These are phyloP conservation scores for Kurtzmaniella quercitrusa DNA, from an alignment of 1,139 yeast species.

Conservation along the genomic window DNA sequence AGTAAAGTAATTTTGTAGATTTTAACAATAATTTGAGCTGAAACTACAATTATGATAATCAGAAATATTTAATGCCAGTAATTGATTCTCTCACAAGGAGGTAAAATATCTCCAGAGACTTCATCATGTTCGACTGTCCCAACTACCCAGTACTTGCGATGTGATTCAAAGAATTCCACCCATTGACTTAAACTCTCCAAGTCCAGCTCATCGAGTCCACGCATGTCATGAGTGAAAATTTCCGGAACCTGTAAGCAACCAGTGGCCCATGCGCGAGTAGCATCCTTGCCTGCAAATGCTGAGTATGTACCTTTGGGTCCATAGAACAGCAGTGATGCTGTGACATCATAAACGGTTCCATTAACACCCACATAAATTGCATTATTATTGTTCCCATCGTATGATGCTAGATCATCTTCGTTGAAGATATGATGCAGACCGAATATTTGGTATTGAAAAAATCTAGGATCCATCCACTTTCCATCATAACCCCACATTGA, in stretches of 20 bases:
- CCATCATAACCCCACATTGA: conserved; percentile 56
- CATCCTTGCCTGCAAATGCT: conserved; percentile 64
- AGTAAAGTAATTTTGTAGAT: no score
- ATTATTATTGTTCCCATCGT: conserved; percentile 46
- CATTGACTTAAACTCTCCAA: conserved; percentile 29
- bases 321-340: conserved; percentile 49
- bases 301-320: conserved; percentile 65
- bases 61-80: conserved; percentile 10
- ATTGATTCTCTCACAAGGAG: conserved; percentile 33
- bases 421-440: conserved; percentile 24
- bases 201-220: conserved; percentile 50
- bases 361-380: conserved; percentile 66
- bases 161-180: conserved; percentile 49
- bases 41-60: no score
- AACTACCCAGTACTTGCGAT: conserved; percentile 58
- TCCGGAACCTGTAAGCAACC: conserved; percentile 63
- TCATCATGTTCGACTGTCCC: conserved; percentile 49
- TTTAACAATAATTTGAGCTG: no score
- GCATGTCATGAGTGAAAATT: conserved; percentile 62
- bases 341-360: conserved; percentile 71
- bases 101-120: conserved; percentile 33
- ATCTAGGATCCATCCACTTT: conserved; percentile 45
- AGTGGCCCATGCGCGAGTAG: conserved; percentile 71
- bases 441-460: conserved; percentile 23
- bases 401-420: conserved; percentile 43